Base-by-base conservation (phyloP, 129 eudicot genomes). In the Dittrichia graveolens region DNA sequence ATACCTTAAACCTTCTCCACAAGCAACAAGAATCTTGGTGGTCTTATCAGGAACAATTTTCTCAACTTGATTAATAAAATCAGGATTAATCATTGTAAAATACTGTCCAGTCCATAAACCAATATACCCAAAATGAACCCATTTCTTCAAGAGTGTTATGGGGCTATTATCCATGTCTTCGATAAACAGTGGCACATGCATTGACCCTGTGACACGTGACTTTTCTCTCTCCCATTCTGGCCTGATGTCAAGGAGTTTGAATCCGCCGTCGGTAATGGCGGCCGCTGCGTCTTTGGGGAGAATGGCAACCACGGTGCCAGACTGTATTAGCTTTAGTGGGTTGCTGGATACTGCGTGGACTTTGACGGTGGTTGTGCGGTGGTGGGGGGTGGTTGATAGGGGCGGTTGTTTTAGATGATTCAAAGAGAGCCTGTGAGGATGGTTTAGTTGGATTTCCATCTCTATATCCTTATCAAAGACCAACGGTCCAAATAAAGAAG, bases 51-150 rank as follows among this genome's bases (percentile, higher is more conserved):
- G 93, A 65, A 84, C 86, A 57, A 55, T 56, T 41, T 61, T 73
- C 73, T 79, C 91, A 65, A 95, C 91, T 71, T 86, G 84, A 34
- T 69, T 31, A 49, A 85, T 55, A 85, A 95, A 95, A 34, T 73
- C 80, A 52, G 88, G 73, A 73, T 95, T 95, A 2, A 95, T 82
- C 92, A 84, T 86, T 3, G 99, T 90, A 41, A 90, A 95, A 43
- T 70, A 12, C 65, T 95, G 97, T 31, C 99, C 97, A 12, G 99
- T 90, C 99, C 99, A 95, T 41, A 71, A 47, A 6, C 96, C 99
- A 81, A 94, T 90, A 75, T 94, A 94, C 48, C 99, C 99, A 65
- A 95, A 86, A 60, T 95, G 99, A 19, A 95, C 97, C 99, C 99
- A 95, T 75, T 95, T 95, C 81, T 90, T 95, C 60, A 90, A 55